A percentile compares a stretch with the other conserved stretches of the same genome.
Evolutionary conservation across 2,329 filamentous ascomycete genomes (phyloP).

Genomic region (Verticillium longisporum): DNA sequence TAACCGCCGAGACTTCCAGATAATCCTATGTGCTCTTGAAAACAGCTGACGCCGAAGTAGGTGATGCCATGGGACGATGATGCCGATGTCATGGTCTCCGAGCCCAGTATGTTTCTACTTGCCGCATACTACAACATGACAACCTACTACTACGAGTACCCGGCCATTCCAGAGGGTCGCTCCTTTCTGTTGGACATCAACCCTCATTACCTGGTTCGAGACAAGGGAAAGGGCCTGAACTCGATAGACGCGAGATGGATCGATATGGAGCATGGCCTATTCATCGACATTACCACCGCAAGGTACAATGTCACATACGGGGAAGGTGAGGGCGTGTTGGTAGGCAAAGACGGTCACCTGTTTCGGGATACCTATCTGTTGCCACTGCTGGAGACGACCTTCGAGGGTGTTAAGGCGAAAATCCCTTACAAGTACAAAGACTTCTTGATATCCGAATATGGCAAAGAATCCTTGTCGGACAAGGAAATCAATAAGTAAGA

Average conservation of each 20-base stretch:
- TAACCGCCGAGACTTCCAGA: slow-evolving; percentile 12
- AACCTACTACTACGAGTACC: slow-evolving; percentile 35
- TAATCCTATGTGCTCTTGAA: not conserved
- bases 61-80: slow-evolving; percentile 74
- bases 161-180: slow-evolving; percentile 27
- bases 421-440: slow-evolving; percentile 58
- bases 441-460: slow-evolving; percentile 52
- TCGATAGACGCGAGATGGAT: slow-evolving; percentile 43
- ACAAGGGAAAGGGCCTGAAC: slow-evolving; percentile 29
- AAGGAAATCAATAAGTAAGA: slow-evolving; percentile 47
- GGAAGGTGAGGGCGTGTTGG: slow-evolving; percentile 35
- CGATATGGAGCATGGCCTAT: slow-evolving; percentile 37
- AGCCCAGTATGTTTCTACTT: slow-evolving; percentile 58
- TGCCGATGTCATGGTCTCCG: slow-evolving; percentile 67
- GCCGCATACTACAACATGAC: slow-evolving; percentile 60
- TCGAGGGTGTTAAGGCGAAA: slow-evolving; percentile 59
- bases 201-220: slow-evolving; percentile 31
- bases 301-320: slow-evolving; percentile 39
- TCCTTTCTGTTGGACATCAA: slow-evolving; percentile 44
- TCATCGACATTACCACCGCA: slow-evolving; percentile 44
- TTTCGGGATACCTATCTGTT: slow-evolving; percentile 55
- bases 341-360: slow-evolving; percentile 44
- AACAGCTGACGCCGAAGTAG: slow-evolving; percentile 23
- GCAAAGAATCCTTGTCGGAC: slow-evolving; percentile 39
- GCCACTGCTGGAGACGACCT: slow-evolving; percentile 61